phyloP scores from a whole-genome alignment of 2,329 filamentous ascomycete species.

The Penicillium sp. region DNA sequence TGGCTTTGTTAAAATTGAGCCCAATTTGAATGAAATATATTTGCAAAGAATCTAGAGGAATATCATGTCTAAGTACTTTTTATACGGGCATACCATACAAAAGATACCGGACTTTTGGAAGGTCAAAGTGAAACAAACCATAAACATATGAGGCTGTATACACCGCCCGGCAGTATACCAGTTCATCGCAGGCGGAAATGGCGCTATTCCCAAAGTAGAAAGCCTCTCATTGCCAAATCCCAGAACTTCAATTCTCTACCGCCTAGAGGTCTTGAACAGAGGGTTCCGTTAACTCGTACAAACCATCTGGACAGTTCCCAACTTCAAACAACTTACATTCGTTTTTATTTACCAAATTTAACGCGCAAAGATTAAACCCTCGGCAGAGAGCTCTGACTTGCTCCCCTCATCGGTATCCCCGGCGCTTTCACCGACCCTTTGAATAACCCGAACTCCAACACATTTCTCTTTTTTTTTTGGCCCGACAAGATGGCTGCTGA shows the following conservation, averaged over 20 bases:
- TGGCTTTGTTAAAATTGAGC: too few relatives aligned
- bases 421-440: constrained; percentile 8
- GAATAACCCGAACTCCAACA: not conserved
- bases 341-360: not conserved
- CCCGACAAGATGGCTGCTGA: constrained; percentile 36
- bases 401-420: constrained; percentile 11
- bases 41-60: too few relatives aligned
- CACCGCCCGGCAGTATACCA: constrained; percentile 14
- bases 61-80: too few relatives aligned
- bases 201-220: constrained; percentile 22
- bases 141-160: not conserved
- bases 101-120: too few relatives aligned
- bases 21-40: too few relatives aligned
- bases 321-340: not conserved
- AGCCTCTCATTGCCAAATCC: constrained; percentile 13
- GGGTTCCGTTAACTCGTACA: constrained; percentile 2
- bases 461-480: not conserved
- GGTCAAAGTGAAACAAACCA: not conserved
- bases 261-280: constrained; percentile 17
- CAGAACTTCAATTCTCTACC: constrained; percentile 16
- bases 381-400: constrained; percentile 10
- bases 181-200: constrained; percentile 1
- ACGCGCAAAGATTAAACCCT: not conserved
- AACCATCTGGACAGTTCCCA: not conserved
- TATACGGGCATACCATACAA: too few relatives aligned